Percentiles rank a stretch among this genome's conserved stretches.
These are phyloP conservation scores for Fusarium stilboides DNA, from an alignment of 2,329 filamentous ascomycete genomes.

Conservation along the genomic window DNA sequence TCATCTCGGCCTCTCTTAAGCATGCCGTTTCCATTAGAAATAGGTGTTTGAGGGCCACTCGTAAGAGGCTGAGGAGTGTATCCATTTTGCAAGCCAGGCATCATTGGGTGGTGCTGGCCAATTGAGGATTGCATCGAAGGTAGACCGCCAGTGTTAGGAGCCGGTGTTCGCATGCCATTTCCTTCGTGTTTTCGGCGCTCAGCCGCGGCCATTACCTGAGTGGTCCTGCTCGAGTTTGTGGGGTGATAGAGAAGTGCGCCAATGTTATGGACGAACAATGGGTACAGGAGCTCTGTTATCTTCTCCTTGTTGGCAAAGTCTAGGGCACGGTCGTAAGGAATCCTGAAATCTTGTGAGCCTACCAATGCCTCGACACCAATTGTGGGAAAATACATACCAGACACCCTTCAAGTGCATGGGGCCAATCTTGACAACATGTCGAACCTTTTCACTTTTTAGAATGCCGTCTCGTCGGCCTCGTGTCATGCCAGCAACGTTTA, in stretches of 20 bases:
- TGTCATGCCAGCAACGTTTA: constrained; percentile 99
- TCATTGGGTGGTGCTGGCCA: constrained; percentile 66
- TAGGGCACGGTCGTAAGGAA: constrained; percentile 96
- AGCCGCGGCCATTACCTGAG: constrained; percentile 88
- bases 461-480: constrained; percentile 95
- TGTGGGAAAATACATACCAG: constrained; percentile 75
- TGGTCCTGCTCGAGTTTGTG: constrained; percentile 85
- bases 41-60: constrained; percentile 40
- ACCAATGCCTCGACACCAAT: constrained; percentile 35
- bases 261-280: constrained; percentile 97
- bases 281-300: constrained; percentile 95
- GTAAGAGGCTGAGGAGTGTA: constrained; percentile 29
- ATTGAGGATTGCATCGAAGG: constrained; percentile 71
- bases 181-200: constrained; percentile 83
- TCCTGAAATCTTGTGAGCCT: constrained; percentile 72
- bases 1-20: constrained; percentile 70
- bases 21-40: constrained; percentile 74
- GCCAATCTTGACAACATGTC: constrained; percentile 98
- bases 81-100: constrained; percentile 29
- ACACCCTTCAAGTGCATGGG: constrained; percentile 99
- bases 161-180: constrained; percentile 73
- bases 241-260: constrained; percentile 94
- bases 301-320: constrained; percentile 99
- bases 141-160: constrained; percentile 57
- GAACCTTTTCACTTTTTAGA: constrained; percentile 95